Conservation (phyloP, 1,284 basidiomycete species). For the Abortiporus biennis region DNA sequence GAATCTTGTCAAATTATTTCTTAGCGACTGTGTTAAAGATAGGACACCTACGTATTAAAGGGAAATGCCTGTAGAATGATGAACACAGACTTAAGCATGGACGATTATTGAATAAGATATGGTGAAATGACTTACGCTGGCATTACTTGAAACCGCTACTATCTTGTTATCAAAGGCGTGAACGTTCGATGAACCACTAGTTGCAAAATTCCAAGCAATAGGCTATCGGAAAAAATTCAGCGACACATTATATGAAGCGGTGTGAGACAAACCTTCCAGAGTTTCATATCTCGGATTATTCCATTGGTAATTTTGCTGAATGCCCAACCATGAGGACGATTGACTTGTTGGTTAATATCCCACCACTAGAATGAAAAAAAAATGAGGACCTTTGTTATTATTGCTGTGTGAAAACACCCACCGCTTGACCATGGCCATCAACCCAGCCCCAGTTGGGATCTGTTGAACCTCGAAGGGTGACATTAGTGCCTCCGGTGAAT, state of each 20-base stretch:
- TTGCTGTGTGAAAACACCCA: conserved; percentile 18
- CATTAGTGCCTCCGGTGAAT: conserved; percentile 49
- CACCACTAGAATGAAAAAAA: conserved; percentile 60
- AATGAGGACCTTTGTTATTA: too few relatives aligned
- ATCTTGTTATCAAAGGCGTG: conserved; percentile 52
- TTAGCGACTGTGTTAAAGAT: not conserved
- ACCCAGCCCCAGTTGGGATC: conserved; percentile 59
- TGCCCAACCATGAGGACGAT: conserved; percentile 48
- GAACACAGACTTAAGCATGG: too few relatives aligned
- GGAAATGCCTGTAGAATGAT: conserved; percentile 44
- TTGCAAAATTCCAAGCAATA: conserved; percentile 52
- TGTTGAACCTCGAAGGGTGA: conserved; percentile 46
- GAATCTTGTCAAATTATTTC: too few relatives aligned
- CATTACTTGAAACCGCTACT: conserved; percentile 38
- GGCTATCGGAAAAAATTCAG: conserved; percentile 29
- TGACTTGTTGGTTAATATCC: conserved; percentile 46
- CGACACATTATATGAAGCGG: not conserved
- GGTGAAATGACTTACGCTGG: not conserved
- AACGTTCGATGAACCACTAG: conserved; percentile 42
- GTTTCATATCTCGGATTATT: conserved; percentile 50
- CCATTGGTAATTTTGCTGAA: conserved; percentile 49
- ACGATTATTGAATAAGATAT: not conserved
- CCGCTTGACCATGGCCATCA: conserved; percentile 51
- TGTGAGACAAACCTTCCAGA: conserved; percentile 42
- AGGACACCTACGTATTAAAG: conserved; percentile 49